Percentiles rank a stretch among this genome's conserved stretches.
These are phyloP conservation scores for Coccomyxa sp. DNA, from an alignment of 139 green algal species.

Conservation along the genomic window DNA sequence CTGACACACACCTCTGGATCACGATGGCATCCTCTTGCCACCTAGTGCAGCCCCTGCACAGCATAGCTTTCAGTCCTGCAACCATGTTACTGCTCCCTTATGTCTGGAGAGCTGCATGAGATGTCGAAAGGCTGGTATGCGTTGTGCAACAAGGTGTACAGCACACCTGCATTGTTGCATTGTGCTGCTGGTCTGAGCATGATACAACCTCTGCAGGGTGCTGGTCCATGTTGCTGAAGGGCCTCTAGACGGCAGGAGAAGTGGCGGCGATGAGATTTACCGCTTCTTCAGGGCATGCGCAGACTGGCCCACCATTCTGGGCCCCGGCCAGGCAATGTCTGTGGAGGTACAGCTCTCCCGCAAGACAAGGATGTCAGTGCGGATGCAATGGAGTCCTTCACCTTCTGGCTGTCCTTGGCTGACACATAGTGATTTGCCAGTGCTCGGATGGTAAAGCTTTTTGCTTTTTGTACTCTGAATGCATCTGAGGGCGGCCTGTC, in stretches of 20 bases:
- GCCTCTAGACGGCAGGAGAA: constrained; percentile 34
- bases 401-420: background rate
- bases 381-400: background rate
- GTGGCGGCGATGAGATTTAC: constrained; percentile 59
- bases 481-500: no score
- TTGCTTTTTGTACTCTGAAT: no score
- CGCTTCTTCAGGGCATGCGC: constrained; percentile 42
- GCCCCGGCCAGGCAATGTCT: constrained; percentile 40
- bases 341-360: constrained; percentile 30
- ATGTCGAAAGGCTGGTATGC: background rate
- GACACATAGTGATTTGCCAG: background rate
- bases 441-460: background rate
- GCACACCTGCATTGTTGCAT: background rate
- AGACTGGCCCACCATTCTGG: constrained; percentile 53
- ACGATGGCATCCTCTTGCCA: background rate
- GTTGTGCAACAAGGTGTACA: background rate
- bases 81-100: background rate
- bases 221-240: constrained; percentile 56
- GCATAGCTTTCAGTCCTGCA: background rate
- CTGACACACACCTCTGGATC: background rate
- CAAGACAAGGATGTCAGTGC: background rate
- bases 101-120: background rate
- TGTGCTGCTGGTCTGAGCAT: background rate
- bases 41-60: no score
- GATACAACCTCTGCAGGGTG: constrained; percentile 38